A percentile compares a stretch with the other conserved stretches of the same genome.
phyloP scores from a whole-genome alignment of 257 asterid species.

The Asclepias syriaca region DNA sequence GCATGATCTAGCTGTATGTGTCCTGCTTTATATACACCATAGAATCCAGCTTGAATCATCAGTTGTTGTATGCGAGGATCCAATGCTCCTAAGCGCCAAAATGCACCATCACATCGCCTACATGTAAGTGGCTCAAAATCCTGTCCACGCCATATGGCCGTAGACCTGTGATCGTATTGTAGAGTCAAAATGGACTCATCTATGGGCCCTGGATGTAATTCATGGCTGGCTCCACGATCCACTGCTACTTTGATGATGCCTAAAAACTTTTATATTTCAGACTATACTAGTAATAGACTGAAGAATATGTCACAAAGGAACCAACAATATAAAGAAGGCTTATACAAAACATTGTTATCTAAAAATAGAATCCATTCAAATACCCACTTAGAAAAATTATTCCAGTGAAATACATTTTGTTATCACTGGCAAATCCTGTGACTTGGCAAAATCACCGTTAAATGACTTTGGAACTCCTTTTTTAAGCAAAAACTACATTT shows the following conservation, averaged over 20 bases:
- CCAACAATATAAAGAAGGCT: not conserved
- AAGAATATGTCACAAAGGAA: not conserved
- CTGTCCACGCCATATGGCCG: slow-evolving; percentile 69
- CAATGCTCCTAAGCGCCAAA: slow-evolving; percentile 71
- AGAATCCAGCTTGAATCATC: slow-evolving; percentile 69
- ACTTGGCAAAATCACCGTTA: not conserved
- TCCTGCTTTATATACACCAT: slow-evolving; percentile 77
- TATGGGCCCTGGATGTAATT: slow-evolving; percentile 69
- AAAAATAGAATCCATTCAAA: not conserved
- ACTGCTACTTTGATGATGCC: slow-evolving; percentile 13
- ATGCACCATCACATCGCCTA: slow-evolving; percentile 76
- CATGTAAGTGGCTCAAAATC: slow-evolving; percentile 73
- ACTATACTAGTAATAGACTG: not conserved
- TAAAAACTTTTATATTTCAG: slow-evolving; percentile 1
- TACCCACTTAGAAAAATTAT: not conserved
- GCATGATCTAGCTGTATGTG: slow-evolving; percentile 81
- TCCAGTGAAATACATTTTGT: not conserved
- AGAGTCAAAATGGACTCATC: slow-evolving; percentile 61
- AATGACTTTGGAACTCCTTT: too few relatives aligned
- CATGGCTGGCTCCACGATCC: slow-evolving; percentile 15
- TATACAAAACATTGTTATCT: too few relatives aligned
- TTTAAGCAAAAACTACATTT: not conserved
- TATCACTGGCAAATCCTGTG: not conserved
- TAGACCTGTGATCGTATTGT: slow-evolving; percentile 73
- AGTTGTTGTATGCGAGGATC: slow-evolving; percentile 60